Percentiles rank a stretch among this genome's conserved stretches.
Evolutionary conservation across 768 basidiomycete species (phyloP).

Genomic region (Favolaschia claudopus): DNA sequence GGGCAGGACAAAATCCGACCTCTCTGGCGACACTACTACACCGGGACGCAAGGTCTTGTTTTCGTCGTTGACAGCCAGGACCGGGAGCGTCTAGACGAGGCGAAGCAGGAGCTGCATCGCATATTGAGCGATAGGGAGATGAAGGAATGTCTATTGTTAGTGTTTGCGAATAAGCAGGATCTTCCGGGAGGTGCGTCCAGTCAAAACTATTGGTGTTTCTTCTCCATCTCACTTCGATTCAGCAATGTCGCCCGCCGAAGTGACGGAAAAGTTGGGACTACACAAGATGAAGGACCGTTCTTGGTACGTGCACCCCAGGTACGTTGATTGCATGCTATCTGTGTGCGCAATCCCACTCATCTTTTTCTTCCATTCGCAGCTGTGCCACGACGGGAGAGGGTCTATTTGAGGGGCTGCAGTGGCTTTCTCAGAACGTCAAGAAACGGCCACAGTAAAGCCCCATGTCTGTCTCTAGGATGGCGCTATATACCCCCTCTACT

Average conservation of each 20-base stretch:
- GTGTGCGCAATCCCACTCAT: not conserved
- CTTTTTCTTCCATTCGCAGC: conserved; percentile 48
- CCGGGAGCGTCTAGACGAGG: conserved; percentile 94
- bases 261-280: conserved; percentile 95
- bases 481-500: conserved; percentile 17
- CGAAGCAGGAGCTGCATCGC: conserved; percentile 92
- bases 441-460: conserved; percentile 75
- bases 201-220: not conserved
- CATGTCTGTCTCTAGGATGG: conserved; percentile 5
- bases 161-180: conserved; percentile 99
- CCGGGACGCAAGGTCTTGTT: conserved; percentile 97
- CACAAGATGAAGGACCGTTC: conserved; percentile 96
- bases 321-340: conserved; percentile 34
- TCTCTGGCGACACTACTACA: conserved; percentile 99
- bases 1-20: conserved; percentile 99
- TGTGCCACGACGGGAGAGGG: conserved; percentile 98
- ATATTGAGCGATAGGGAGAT: conserved; percentile 97
- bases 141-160: conserved; percentile 95
- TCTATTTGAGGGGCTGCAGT: conserved; percentile 95
- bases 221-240: conserved; percentile 8
- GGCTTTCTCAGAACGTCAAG: conserved; percentile 97
- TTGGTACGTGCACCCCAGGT: conserved; percentile 99
- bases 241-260: conserved; percentile 99
- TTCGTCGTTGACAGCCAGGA: conserved; percentile 99
- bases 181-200: conserved; percentile 83